phyloP scores from a whole-genome alignment of 2,329 filamentous ascomycete species.

The Pseudocercospora pini-densiflorae region DNA sequence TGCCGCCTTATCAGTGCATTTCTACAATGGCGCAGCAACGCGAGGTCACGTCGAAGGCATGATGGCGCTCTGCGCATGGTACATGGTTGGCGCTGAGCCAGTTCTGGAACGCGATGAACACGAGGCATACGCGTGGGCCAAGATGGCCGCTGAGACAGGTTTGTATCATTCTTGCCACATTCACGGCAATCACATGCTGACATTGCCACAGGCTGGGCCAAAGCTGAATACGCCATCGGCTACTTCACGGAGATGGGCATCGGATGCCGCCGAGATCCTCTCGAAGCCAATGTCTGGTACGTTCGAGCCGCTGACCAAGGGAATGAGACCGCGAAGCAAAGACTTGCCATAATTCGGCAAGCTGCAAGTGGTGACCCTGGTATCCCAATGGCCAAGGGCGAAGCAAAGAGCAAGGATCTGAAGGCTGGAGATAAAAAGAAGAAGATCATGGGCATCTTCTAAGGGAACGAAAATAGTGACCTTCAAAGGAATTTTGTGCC shows the following conservation, averaged over 20 bases:
- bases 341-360: conserved; percentile 82
- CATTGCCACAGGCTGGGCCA: conserved; percentile 56
- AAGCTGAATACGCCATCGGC: conserved; percentile 91
- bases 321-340: conserved; percentile 85
- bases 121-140: conserved; percentile 96
- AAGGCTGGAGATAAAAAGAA: conserved; percentile 32
- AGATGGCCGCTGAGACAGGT: conserved; percentile 84
- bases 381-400: conserved; percentile 41
- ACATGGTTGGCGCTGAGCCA: conserved; percentile 91
- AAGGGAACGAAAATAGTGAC: conserved; percentile 1
- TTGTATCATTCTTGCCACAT: conserved; percentile 45
- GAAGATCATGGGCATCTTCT: conserved; percentile 40
- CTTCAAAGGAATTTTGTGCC: neutral
- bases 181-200: conserved; percentile 15
- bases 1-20: conserved; percentile 92
- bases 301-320: conserved; percentile 92
- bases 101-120: conserved; percentile 93
- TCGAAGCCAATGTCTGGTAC: conserved; percentile 98
- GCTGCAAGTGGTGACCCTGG: conserved; percentile 68
- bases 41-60: conserved; percentile 82
- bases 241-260: conserved; percentile 99
- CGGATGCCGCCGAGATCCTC: conserved; percentile 88
- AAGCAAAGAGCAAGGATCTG: conserved; percentile 40
- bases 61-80: conserved; percentile 99
- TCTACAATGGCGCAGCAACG: conserved; percentile 92